These are phyloP conservation scores for Arxiozyma slooffiae DNA, from an alignment of 1,139 yeast genomes.

Conservation along the genomic window DNA sequence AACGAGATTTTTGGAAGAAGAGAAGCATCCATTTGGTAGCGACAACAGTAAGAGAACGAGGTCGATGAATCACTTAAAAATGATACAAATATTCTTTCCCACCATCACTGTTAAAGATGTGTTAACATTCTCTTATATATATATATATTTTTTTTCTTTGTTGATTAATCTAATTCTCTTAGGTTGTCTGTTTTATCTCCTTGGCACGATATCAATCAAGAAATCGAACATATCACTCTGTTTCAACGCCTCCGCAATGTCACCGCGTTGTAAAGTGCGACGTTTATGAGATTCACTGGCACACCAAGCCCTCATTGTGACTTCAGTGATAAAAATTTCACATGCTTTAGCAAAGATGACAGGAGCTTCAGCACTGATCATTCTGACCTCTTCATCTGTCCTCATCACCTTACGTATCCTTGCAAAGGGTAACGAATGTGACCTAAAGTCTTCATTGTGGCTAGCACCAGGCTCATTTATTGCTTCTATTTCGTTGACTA, in stretches of 20 bases:
- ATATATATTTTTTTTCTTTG: no score
- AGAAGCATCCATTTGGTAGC: no score
- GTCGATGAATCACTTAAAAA: no score
- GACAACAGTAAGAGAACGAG: no score
- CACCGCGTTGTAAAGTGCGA: conserved; percentile 85
- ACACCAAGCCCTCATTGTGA: conserved; percentile 98
- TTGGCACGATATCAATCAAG: conserved; percentile 86
- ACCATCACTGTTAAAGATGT: no score
- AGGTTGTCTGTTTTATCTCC: conserved; percentile 28
- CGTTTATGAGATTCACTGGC: conserved; percentile 95
- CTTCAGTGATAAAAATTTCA: conserved; percentile 89
- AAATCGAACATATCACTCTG: conserved; percentile 96
- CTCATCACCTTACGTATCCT: conserved; percentile 91
- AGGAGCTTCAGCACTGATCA: conserved; percentile 98
- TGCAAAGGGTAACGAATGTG: conserved; percentile 89
- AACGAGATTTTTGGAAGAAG: no score
- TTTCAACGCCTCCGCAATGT: conserved; percentile 89
- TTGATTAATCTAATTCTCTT: no score
- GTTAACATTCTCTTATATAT: no score
- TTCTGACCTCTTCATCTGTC: conserved; percentile 92
- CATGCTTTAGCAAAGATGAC: conserved; percentile 95
- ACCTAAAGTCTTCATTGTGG: conserved; percentile 57
- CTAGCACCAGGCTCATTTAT: conserved; percentile 28
- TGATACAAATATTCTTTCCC: no score
- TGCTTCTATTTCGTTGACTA: conserved; percentile 74